These are phyloP conservation scores for Myriosclerotinia duriaeana DNA, from an alignment of 2,329 filamentous ascomycete genomes.

Conservation along the genomic window DNA sequence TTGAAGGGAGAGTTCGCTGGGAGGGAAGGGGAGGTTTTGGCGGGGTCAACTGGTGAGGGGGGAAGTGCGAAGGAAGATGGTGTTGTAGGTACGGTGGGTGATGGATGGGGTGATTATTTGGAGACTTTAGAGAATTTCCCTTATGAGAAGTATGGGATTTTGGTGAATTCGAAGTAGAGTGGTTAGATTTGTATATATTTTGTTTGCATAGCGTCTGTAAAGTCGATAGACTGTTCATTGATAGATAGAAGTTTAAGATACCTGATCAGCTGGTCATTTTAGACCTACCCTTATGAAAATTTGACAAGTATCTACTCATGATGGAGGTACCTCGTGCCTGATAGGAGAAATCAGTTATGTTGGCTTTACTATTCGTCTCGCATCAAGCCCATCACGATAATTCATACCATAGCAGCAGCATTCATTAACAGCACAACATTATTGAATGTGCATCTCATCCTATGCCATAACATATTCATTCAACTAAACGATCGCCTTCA, in stretches of 20 bases:
- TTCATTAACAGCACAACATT: background rate
- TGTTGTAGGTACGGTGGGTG: conserved; percentile 60
- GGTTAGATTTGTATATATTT: background rate
- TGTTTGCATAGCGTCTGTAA: background rate
- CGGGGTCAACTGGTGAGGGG: conserved; percentile 61
- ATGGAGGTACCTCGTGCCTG: background rate
- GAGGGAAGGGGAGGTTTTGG: conserved; percentile 77
- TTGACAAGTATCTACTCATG: too few relatives aligned
- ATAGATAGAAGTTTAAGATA: background rate
- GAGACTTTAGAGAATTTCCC: conserved; percentile 54
- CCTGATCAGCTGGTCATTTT: background rate
- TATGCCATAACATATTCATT: background rate
- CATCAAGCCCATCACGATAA: background rate
- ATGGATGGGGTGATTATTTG: conserved; percentile 61
- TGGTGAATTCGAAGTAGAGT: conserved; percentile 26
- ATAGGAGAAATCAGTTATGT: background rate
- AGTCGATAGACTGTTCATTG: background rate
- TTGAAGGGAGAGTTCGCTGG: conserved; percentile 74
- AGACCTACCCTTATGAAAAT: too few relatives aligned
- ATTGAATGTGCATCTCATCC: too few relatives aligned
- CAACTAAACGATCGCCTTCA: background rate
- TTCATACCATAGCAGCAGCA: background rate
- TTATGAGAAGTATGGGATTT: conserved; percentile 59
- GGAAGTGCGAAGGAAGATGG: conserved; percentile 46
- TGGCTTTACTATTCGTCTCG: background rate